Conservation (phyloP, 2,329 filamentous ascomycete species). For the Pseudogymnoascus sp. region DNA sequence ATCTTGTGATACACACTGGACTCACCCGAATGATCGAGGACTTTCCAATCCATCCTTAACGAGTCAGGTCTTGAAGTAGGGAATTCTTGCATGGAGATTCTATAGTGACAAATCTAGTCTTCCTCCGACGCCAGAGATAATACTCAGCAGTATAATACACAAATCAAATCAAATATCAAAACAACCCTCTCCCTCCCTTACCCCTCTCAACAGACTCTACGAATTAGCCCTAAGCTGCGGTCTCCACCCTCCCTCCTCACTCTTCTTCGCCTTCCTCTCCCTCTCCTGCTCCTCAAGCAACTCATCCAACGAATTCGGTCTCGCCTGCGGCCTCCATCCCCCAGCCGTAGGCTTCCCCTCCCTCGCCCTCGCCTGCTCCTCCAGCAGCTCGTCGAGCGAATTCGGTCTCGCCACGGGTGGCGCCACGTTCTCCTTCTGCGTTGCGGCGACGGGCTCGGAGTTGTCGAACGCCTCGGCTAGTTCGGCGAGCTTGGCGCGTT, state of each 20-base stretch:
- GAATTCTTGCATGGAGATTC: neutral
- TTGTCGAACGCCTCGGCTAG: neutral
- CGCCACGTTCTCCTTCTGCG: neutral
- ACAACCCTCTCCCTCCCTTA: neutral
- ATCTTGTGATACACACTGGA: neutral
- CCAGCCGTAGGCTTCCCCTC: neutral
- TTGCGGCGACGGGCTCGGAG: neutral
- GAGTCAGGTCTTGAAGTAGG: neutral
- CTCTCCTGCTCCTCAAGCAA: neutral
- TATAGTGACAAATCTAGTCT: neutral
- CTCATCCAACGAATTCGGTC: neutral
- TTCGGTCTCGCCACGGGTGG: neutral
- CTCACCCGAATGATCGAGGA: neutral
- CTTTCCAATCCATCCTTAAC: neutral
- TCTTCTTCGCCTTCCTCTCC: neutral
- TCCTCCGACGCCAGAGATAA: neutral
- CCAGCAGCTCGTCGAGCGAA: neutral
- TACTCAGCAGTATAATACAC: slow-evolving; percentile 1
- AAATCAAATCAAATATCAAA: slow-evolving; percentile 4
- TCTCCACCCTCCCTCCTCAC: neutral
- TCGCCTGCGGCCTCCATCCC: neutral
- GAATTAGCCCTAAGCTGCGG: neutral
- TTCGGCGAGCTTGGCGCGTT: neutral
- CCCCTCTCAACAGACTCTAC: neutral
- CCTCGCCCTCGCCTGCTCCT: slow-evolving; percentile 1